Evolutionary conservation across 371 early-diverging fungal genomes (phyloP).

Genomic region (Mortierella sp.): DNA sequence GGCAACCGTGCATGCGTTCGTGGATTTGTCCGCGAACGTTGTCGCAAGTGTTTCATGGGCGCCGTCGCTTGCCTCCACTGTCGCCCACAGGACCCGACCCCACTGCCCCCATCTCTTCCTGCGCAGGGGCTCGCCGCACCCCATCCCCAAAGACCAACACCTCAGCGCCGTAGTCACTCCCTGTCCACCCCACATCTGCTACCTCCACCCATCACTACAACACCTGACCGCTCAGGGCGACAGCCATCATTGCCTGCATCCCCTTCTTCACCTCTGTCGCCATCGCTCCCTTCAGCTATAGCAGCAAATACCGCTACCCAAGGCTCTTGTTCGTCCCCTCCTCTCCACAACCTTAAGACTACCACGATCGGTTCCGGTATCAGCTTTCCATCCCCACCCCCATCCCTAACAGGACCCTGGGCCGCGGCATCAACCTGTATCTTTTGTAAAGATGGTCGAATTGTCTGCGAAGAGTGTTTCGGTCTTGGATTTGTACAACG

Average conservation of each 20-base stretch:
- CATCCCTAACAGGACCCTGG: not conserved
- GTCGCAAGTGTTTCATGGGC: slow-evolving; percentile 37
- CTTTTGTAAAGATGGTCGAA: slow-evolving; percentile 44
- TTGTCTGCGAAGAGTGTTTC: slow-evolving; percentile 46
- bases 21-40: slow-evolving; percentile 43
- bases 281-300: not conserved
- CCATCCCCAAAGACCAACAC: not conserved
- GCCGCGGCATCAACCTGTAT: slow-evolving; percentile 20
- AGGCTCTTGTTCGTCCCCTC: not conserved
- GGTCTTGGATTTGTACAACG: slow-evolving; percentile 47
- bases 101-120: not conserved
- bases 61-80: slow-evolving; percentile 36
- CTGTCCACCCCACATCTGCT: not conserved
- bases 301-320: not conserved
- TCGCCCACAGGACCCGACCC: not conserved
- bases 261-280: not conserved
- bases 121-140: not conserved
- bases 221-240: not conserved
- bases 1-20: slow-evolving; percentile 25
- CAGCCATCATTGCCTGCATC: not conserved
- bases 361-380: not conserved
- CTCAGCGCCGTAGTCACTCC: not conserved
- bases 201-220: not conserved
- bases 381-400: not conserved
- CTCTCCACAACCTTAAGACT: not conserved